These are phyloP conservation scores for Solanum stenotomum DNA, from an alignment of 257 asterid genomes.

Conservation along the genomic window DNA sequence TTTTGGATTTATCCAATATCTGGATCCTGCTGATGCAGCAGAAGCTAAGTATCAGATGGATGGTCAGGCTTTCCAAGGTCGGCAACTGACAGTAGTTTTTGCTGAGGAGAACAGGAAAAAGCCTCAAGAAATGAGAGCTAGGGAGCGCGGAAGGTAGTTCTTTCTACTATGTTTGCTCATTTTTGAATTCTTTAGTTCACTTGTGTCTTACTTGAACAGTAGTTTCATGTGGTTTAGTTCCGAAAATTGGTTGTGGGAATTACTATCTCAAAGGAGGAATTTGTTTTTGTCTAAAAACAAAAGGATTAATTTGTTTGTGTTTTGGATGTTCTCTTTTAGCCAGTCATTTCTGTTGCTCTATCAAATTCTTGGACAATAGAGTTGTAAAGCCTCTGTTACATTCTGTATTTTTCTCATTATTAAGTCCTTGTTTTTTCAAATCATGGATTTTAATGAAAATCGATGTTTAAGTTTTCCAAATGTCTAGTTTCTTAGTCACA, in stretches of 20 bases:
- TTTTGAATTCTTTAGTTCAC: not conserved
- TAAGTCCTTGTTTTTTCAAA: not conserved
- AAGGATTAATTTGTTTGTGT: not conserved
- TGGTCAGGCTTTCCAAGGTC: conserved; percentile 65
- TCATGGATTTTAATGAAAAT: not conserved
- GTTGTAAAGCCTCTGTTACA: not conserved
- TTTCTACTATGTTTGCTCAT: not conserved
- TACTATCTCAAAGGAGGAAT: not conserved
- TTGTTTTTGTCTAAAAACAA: not conserved
- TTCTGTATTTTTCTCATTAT: not conserved
- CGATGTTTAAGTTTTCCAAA: not conserved
- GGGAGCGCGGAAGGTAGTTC: conserved; percentile 57
- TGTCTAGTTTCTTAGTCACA: not conserved
- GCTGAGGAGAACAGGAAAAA: conserved; percentile 95
- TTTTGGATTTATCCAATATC: conserved; percentile 89
- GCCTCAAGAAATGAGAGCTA: conserved; percentile 75
- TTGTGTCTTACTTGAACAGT: not conserved
- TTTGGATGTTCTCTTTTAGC: not conserved
- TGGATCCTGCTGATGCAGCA: conserved; percentile 86
- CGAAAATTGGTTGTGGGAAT: not conserved
- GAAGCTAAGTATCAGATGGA: conserved; percentile 96
- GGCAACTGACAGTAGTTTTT: conserved; percentile 89
- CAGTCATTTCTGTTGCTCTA: not conserved
- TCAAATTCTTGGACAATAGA: not conserved
- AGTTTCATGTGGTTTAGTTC: not conserved